phyloP scores from a whole-genome alignment of 495 filamentous ascomycete genomes.

The Xylaria bambusicola region DNA sequence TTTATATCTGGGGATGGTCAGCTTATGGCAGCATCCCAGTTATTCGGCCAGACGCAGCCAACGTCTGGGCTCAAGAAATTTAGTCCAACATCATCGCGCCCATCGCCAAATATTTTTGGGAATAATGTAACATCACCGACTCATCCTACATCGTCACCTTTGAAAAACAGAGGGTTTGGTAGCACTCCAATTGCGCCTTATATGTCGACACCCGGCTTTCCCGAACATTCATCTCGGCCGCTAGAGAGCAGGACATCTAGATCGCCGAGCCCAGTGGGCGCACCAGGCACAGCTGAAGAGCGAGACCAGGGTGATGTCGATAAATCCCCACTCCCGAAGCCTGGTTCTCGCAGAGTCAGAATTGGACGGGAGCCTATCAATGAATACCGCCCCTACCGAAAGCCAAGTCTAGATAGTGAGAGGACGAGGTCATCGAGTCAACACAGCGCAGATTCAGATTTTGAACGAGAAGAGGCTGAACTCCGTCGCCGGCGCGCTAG shows the following conservation, averaged over 20 bases:
- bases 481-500: constrained; percentile 29
- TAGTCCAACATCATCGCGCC: constrained; percentile 53
- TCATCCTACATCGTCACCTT: constrained; percentile 41
- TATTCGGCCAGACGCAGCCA: constrained; percentile 48
- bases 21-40: constrained; percentile 44
- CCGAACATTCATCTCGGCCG: constrained; percentile 20
- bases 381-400: constrained; percentile 28
- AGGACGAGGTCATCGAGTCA: constrained; percentile 22
- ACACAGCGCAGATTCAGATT: constrained; percentile 16
- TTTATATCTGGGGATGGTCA: constrained; percentile 38
- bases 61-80: constrained; percentile 43
- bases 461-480: constrained; percentile 26
- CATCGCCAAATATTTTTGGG: constrained; percentile 44
- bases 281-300: not conserved
- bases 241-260: constrained; percentile 3
- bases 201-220: constrained; percentile 35
- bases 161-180: constrained; percentile 31
- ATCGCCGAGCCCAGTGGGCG: not conserved
- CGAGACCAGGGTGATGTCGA: constrained; percentile 15
- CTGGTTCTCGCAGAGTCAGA: constrained; percentile 13
- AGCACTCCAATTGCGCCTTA: not conserved
- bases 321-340: constrained; percentile 16
- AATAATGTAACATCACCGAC: constrained; percentile 40
- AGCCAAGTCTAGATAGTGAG: constrained; percentile 21
- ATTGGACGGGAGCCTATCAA: constrained; percentile 28